Percentiles rank a stretch among this genome's conserved stretches.
Conservation (phyloP, 805 yeast genomes). For the Brettanomyces anomalus region DNA sequence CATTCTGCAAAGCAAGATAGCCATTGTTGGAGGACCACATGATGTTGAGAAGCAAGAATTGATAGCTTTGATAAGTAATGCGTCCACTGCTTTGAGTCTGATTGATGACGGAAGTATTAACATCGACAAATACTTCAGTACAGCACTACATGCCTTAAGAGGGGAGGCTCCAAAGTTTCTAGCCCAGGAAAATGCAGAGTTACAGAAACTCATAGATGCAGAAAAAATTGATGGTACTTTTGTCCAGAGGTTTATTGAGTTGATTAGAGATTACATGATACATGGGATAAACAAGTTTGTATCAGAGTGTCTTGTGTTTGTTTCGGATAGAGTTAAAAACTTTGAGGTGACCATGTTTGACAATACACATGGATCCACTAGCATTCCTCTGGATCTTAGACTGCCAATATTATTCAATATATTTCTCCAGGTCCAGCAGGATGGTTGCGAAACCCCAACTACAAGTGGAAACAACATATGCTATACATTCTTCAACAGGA, state of each 20-base stretch:
- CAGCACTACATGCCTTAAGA: slow-evolving; percentile 8
- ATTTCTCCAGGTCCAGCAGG: slow-evolving; percentile 3
- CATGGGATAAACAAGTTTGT: slow-evolving; percentile 17
- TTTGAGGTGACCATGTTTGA: slow-evolving; percentile 16
- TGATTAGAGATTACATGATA: slow-evolving; percentile 18
- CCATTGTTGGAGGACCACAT: not conserved
- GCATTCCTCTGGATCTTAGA: slow-evolving; percentile 11
- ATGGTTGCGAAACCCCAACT: not conserved
- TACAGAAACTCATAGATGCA: slow-evolving; percentile 4
- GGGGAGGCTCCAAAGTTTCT: slow-evolving; percentile 14
- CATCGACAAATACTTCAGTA: slow-evolving; percentile 10
- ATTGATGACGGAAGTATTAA: slow-evolving; percentile 7
- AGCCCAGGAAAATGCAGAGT: slow-evolving; percentile 8
- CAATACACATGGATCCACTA: slow-evolving; percentile 8
- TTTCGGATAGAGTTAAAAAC: slow-evolving; percentile 11
- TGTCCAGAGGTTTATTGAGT: slow-evolving; percentile 15
- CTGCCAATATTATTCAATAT: slow-evolving; percentile 12
- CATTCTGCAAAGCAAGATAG: too few species aligned
- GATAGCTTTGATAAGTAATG: slow-evolving; percentile 12
- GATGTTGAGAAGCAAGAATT: slow-evolving; percentile 6
- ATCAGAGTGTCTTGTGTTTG: slow-evolving; percentile 9
- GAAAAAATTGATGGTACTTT: slow-evolving; percentile 8
- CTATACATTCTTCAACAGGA: slow-evolving; percentile 11
- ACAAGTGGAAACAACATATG: not conserved
- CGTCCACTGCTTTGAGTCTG: slow-evolving; percentile 11